Evolutionary conservation across 768 basidiomycete genomes (phyloP).

Genomic region (Amanita phalloides): DNA sequence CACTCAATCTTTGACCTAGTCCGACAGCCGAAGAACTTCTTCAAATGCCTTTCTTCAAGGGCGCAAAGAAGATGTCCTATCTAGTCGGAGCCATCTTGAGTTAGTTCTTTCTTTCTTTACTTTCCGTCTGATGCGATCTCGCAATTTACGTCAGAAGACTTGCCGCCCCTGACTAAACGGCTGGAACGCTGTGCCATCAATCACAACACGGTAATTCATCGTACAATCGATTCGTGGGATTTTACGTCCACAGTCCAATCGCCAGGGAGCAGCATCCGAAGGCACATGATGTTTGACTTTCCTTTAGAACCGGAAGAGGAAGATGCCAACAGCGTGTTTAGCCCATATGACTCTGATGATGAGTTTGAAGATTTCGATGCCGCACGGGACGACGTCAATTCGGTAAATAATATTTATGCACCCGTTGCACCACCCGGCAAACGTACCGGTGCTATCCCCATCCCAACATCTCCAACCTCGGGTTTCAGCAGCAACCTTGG

Average conservation of each 20-base stretch:
- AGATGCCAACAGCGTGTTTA: slow-evolving; percentile 1
- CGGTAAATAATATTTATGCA: not conserved
- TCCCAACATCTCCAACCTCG: not conserved
- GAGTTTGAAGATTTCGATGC: not conserved
- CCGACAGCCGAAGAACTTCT: slow-evolving; percentile 75
- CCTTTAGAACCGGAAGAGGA: slow-evolving; percentile 1
- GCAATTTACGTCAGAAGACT: slow-evolving; percentile 29
- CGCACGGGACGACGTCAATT: not conserved
- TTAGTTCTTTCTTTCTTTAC: slow-evolving; percentile 12
- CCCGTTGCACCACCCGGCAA: not conserved
- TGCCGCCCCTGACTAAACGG: slow-evolving; percentile 63
- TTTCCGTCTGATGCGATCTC: not conserved
- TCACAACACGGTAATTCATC: slow-evolving; percentile 19
- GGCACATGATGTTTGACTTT: not conserved
- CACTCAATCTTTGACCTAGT: slow-evolving; percentile 21
- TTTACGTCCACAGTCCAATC: slow-evolving; percentile 44
- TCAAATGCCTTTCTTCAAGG: slow-evolving; percentile 68
- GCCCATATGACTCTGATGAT: slow-evolving; percentile 2
- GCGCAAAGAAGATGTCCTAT: slow-evolving; percentile 68
- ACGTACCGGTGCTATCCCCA: not conserved
- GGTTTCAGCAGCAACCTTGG: not conserved
- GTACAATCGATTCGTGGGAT: slow-evolving; percentile 75
- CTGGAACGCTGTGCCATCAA: slow-evolving; percentile 54
- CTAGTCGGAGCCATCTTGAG: slow-evolving; percentile 70
- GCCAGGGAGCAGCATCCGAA: slow-evolving; percentile 3